A percentile compares a stretch with the other conserved stretches of the same genome.
Conservation (phyloP, 2,329 filamentous ascomycete genomes). For the Torrubiellomyces zombiae region DNA sequence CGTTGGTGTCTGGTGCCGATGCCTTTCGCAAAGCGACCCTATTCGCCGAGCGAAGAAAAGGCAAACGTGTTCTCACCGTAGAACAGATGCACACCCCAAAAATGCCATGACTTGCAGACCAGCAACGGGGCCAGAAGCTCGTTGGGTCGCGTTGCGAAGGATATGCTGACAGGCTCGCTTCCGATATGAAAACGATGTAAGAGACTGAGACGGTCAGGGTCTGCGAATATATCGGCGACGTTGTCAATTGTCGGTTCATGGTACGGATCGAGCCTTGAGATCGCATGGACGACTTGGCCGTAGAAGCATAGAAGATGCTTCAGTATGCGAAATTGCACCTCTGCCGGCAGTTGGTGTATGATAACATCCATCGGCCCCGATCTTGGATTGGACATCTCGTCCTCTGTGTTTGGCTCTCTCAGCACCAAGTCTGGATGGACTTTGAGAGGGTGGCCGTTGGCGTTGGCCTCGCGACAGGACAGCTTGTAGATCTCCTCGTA, state of each 20-base stretch:
- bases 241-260: slow-evolving; percentile 6
- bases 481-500: slow-evolving; percentile 6
- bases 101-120: slow-evolving; percentile 23
- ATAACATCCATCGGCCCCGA: neutral
- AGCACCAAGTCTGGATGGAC: slow-evolving; percentile 6
- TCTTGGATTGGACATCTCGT: neutral
- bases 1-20: slow-evolving; percentile 25
- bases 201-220: slow-evolving; percentile 7
- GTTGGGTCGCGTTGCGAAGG: slow-evolving; percentile 16
- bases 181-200: slow-evolving; percentile 24
- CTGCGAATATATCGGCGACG: neutral
- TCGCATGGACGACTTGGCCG: slow-evolving; percentile 20
- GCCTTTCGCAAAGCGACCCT: slow-evolving; percentile 26
- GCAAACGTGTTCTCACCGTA: slow-evolving; percentile 32
- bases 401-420: neutral
- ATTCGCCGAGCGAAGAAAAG: slow-evolving; percentile 36
- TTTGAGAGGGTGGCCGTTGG: slow-evolving; percentile 3
- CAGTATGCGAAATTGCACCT: slow-evolving; percentile 19
- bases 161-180: slow-evolving; percentile 13
- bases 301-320: slow-evolving; percentile 17
- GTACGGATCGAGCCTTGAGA: slow-evolving; percentile 26
- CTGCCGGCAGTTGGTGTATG: slow-evolving; percentile 1
- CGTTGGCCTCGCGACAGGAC: slow-evolving; percentile 9
- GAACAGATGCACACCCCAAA: slow-evolving; percentile 24
- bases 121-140: slow-evolving; percentile 19